phyloP scores from a whole-genome alignment of 176 grass and related monocot species.

The Ananas comosus region DNA sequence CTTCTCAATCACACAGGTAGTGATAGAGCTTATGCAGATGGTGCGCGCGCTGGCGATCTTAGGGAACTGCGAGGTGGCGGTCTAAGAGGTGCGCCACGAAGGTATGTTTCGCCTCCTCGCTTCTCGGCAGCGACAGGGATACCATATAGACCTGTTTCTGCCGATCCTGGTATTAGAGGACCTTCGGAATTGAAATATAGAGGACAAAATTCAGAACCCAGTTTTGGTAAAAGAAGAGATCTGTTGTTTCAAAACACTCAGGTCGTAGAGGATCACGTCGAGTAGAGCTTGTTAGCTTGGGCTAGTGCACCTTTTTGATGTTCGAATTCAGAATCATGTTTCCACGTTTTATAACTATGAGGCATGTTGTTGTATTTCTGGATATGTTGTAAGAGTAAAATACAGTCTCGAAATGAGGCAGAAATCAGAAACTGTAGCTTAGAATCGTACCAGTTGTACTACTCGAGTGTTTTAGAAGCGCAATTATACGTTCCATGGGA shows the following conservation, averaged over 20 bases:
- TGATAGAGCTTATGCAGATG: slow-evolving; percentile 48
- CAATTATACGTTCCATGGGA: neutral
- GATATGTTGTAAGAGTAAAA: slow-evolving; percentile 25
- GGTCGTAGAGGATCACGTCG: slow-evolving; percentile 56
- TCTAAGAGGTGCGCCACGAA: slow-evolving; percentile 50
- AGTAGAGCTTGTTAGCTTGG: slow-evolving; percentile 36
- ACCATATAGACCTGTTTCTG: slow-evolving; percentile 38
- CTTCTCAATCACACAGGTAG: slow-evolving; percentile 39
- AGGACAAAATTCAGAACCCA: slow-evolving; percentile 65
- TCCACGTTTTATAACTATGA: slow-evolving; percentile 12
- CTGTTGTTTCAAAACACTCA: slow-evolving; percentile 54
- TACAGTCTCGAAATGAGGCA: slow-evolving; percentile 14
- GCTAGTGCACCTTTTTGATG: slow-evolving; percentile 27
- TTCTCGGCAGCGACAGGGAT: slow-evolving; percentile 50
- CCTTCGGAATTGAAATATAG: slow-evolving; percentile 68
- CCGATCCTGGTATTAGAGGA: slow-evolving; percentile 43
- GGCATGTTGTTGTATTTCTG: slow-evolving; percentile 30
- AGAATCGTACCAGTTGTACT: slow-evolving; percentile 2
- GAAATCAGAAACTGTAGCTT: slow-evolving; percentile 18
- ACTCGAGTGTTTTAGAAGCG: neutral
- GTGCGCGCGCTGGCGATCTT: slow-evolving; percentile 38
- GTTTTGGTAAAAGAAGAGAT: slow-evolving; percentile 79
- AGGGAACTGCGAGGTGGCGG: slow-evolving; percentile 37
- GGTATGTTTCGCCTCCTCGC: slow-evolving; percentile 72
- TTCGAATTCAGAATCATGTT: slow-evolving; percentile 18